Evolutionary conservation across 2,329 filamentous ascomycete species (phyloP), one percentile per base, ranked within the genome.

Genomic region (Lomentospora prolificans): DNA sequence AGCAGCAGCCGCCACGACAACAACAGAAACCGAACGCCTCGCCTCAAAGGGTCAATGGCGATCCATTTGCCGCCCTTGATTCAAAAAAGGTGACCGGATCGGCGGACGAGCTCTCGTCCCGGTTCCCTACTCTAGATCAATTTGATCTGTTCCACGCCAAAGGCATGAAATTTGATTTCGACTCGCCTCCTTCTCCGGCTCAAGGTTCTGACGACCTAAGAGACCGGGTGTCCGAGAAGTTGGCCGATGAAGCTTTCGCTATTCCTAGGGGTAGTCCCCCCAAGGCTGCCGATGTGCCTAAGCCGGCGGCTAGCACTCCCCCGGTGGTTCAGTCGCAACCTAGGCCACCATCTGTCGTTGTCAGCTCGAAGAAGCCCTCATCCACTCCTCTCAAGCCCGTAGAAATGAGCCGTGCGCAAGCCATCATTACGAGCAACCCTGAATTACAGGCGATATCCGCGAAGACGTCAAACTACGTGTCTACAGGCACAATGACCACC

Each of bases 1-100:
- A 59, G 4, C 76, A 77, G 3, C 76, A 63, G 63, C 30, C 30
- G 12, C 7, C 30, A 12, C 30, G 7, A 6, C 74, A 58, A 63
- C 72, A 17, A 74, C 76, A 57, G 39, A 84, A 82, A 64, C 80
- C 79, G 55, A 86, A 74, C 62, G 79, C 84, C 6, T 90, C 88
- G 4, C 86, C 89, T 0, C 80, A 84, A 61, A 80, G 85, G 60
- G 84, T 85, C 44, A 77, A 79, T 25, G 84, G 81, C 50, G 94
- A 99, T 68, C 94, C 94, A 0, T 99, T 97, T 67, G 90, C 90
- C 17, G 90, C 89, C 0, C 78, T 99, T 25, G 94, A 99, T 67
- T 80, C 86, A 2, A 84, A 80, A 57, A 59, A 68, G 36, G 28
- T 62, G 3, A 28, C 56, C 5, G n/a, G 48, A 2, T 73, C 78